Evolutionary conservation across 495 filamentous ascomycete genomes (phyloP).

Genomic region (Penicillium parvum): DNA sequence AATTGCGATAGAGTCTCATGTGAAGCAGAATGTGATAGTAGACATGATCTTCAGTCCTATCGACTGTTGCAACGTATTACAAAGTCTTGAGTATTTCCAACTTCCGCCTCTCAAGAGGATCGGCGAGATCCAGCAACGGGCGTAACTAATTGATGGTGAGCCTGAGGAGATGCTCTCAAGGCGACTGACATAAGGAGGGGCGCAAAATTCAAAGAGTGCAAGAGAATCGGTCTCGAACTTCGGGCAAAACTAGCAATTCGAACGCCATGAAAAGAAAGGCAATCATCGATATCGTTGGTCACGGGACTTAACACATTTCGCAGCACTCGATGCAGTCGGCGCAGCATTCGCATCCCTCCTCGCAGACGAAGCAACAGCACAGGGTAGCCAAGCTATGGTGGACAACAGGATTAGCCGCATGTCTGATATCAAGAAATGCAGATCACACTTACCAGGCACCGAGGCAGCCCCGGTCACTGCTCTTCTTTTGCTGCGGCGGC

Average conservation of each 20-base stretch:
- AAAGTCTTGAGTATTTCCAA: no score
- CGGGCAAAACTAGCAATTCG: conserved; percentile 5
- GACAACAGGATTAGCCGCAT: neutral
- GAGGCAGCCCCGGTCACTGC: conserved; percentile 57
- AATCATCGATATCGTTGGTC: conserved; percentile 17
- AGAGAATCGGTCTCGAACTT: conserved; percentile 3
- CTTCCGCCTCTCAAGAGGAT: no score
- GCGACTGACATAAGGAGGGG: neutral
- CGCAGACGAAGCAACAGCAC: conserved; percentile 76
- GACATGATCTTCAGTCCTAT: no score
- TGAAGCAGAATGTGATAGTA: no score
- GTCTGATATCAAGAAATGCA: no score
- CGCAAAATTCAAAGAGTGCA: conserved; percentile 5
- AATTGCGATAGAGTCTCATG: no score
- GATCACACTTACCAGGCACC: conserved; percentile 51
- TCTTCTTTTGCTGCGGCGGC: conserved; percentile 46
- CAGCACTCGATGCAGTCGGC: conserved; percentile 65
- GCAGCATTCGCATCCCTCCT: conserved; percentile 76
- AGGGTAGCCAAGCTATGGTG: conserved; percentile 55
- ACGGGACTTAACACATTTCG: conserved; percentile 44
- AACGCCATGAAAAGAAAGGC: conserved; percentile 25
- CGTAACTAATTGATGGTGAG: no score
- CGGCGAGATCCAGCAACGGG: no score
- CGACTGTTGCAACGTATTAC: no score
- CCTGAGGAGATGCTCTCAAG: no score